phyloP scores from a whole-genome alignment of 75 land plant species.

The Sequoia sempervirens region DNA sequence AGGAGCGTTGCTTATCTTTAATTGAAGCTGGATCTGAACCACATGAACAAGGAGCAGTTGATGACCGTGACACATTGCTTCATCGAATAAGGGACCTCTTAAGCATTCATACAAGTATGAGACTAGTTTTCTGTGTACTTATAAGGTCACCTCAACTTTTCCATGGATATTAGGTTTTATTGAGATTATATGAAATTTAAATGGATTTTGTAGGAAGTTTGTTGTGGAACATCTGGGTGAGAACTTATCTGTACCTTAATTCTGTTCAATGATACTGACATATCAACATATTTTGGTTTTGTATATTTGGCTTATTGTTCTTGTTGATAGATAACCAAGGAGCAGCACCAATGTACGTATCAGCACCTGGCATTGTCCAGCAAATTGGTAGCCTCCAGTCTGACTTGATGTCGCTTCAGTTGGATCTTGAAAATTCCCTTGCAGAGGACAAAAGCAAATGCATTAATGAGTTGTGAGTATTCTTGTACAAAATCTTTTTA shows the following conservation, averaged over 20 bases:
- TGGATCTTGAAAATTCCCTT: constrained; percentile 73
- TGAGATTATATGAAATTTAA: neutral
- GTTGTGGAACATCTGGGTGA: neutral
- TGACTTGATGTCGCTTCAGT: constrained; percentile 67
- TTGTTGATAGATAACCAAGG: constrained; percentile 75
- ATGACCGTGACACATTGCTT: constrained; percentile 89
- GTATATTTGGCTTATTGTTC: neutral
- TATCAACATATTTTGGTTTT: neutral
- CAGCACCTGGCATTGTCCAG: constrained; percentile 93
- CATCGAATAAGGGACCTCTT: constrained; percentile 93
- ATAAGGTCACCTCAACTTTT: neutral
- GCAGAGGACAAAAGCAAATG: constrained; percentile 86
- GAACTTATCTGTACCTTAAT: neutral
- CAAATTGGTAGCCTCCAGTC: constrained; percentile 73
- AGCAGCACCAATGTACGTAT: constrained; percentile 77
- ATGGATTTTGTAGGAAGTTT: neutral
- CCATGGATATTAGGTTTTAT: neutral
- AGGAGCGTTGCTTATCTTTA: constrained; percentile 79
- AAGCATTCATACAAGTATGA: constrained; percentile 79
- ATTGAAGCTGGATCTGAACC: constrained; percentile 86
- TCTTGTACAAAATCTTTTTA: neutral
- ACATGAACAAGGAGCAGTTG: constrained; percentile 98
- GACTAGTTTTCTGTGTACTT: neutral
- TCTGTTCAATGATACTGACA: neutral
- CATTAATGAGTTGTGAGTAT: constrained; percentile 86